Conservation (phyloP, 305 asterid genomes). For the Andrographis paniculata region DNA sequence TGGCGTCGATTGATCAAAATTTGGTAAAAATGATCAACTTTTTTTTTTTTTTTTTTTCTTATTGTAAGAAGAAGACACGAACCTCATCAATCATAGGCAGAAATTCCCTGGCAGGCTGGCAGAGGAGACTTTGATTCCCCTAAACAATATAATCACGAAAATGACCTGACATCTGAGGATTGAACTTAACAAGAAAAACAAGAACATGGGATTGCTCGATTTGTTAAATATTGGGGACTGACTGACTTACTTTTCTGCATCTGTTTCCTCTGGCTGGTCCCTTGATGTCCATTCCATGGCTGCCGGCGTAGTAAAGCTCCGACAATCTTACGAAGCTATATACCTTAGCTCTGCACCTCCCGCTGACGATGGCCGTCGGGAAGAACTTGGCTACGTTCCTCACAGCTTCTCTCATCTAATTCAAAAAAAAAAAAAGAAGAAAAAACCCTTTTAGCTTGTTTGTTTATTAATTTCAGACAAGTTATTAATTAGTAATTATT, state of each 20-base stretch:
- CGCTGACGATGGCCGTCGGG: constrained; percentile 84
- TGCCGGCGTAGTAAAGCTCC: constrained; percentile 87
- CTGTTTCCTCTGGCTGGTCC: constrained; percentile 57
- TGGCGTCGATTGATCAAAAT: no score
- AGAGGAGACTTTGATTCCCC: constrained; percentile 43
- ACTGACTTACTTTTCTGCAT: constrained; percentile 23
- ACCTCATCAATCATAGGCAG: constrained; percentile 55
- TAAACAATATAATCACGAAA: constrained; percentile 15
- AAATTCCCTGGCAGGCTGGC: constrained; percentile 60
- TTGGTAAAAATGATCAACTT: background rate
- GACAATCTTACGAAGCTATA: constrained; percentile 52
- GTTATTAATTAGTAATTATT: background rate
- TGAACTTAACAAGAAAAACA: background rate
- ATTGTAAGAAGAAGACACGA: background rate
- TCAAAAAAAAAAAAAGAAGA: background rate
- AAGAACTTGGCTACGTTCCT: constrained; percentile 51
- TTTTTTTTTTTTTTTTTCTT: background rate
- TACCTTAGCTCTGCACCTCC: constrained; percentile 76
- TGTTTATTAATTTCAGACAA: background rate
- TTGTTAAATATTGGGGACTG: background rate
- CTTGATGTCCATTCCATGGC: constrained; percentile 96
- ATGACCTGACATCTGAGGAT: constrained; percentile 12
- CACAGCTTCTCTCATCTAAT: constrained; percentile 75
- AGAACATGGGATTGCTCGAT: background rate
- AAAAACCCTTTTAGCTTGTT: background rate